These are phyloP conservation scores for Euphorbia pulcherrima DNA, from an alignment of 345 rosid species.

Conservation along the genomic window DNA sequence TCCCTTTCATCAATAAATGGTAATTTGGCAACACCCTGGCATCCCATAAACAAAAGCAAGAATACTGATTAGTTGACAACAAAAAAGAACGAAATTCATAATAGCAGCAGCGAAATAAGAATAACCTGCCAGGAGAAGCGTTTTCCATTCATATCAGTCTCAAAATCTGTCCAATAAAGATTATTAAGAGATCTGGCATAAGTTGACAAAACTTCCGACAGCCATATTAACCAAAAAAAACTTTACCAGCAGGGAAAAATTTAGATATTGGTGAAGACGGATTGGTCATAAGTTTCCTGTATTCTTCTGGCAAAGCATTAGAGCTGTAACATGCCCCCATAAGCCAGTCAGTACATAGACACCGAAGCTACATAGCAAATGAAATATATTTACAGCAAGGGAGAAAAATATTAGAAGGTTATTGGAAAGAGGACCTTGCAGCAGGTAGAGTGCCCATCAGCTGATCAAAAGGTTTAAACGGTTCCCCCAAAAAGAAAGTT, in stretches of 20 bases:
- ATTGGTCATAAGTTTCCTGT: constrained; percentile 75
- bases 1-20: constrained; percentile 85
- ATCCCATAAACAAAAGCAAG: constrained; percentile 23
- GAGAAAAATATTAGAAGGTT: not conserved
- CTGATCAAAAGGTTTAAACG: constrained; percentile 98
- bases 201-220: not conserved
- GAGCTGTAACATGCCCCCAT: constrained; percentile 53
- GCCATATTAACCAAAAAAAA: constrained; percentile 6
- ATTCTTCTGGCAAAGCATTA: constrained; percentile 76
- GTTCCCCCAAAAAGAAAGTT: constrained; percentile 81
- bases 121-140: constrained; percentile 96
- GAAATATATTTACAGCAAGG: not conserved
- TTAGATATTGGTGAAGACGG: constrained; percentile 66
- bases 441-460: constrained; percentile 97
- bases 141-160: constrained; percentile 97
- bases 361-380: constrained; percentile 3
- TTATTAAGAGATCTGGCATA: not conserved
- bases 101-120: not conserved
- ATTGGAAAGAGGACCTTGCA: constrained; percentile 58
- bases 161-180: constrained; percentile 64
- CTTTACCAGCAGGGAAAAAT: constrained; percentile 80
- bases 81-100: not conserved
- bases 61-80: constrained; percentile 4
- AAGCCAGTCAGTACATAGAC: constrained; percentile 18
- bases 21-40: constrained; percentile 86